These are phyloP conservation scores for Sarocladiaceae sp. DNA, from an alignment of 2,329 filamentous ascomycete genomes.

Conservation along the genomic window DNA sequence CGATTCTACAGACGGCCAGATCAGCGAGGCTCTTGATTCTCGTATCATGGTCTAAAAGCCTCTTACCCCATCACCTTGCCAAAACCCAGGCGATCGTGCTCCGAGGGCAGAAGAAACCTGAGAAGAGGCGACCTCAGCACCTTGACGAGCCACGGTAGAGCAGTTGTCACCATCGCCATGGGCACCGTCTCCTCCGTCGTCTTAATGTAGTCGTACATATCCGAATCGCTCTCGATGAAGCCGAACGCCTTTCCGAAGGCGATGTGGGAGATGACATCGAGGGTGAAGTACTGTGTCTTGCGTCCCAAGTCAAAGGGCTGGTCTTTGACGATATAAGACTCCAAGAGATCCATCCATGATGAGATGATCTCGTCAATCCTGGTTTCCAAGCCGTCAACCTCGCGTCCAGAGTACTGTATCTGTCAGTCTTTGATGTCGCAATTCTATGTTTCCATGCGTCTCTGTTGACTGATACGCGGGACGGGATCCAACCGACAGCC, in stretches of 20 bases:
- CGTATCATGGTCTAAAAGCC: slow-evolving; percentile 23
- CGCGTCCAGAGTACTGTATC: slow-evolving; percentile 42
- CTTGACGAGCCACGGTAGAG: slow-evolving; percentile 29
- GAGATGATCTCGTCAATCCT: slow-evolving; percentile 32
- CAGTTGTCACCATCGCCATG: slow-evolving; percentile 29
- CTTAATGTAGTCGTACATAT: slow-evolving; percentile 39
- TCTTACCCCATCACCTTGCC: slow-evolving; percentile 32
- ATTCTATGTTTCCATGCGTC: neutral
- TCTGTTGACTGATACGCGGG: neutral
- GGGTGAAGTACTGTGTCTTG: slow-evolving; percentile 45
- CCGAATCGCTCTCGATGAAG: slow-evolving; percentile 40
- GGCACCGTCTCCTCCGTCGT: slow-evolving; percentile 35
- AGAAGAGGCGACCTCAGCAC: slow-evolving; percentile 31
- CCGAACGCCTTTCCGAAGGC: slow-evolving; percentile 47
- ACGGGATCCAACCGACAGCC: too few species aligned
- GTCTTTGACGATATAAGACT: slow-evolving; percentile 34
- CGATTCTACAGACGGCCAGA: slow-evolving; percentile 10
- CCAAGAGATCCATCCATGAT: slow-evolving; percentile 37
- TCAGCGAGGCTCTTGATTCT: neutral
- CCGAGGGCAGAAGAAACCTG: slow-evolving; percentile 25
- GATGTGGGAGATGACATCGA: slow-evolving; percentile 48
- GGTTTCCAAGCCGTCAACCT: slow-evolving; percentile 37
- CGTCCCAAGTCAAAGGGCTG: slow-evolving; percentile 40
- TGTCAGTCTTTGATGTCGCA: slow-evolving; percentile 9
- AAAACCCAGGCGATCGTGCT: slow-evolving; percentile 31